A percentile compares a stretch with the other conserved stretches of the same genome.
Evolutionary conservation across 352 stramenopile genomes (phyloP).

Genomic region (Pythium grandisporangium): DNA sequence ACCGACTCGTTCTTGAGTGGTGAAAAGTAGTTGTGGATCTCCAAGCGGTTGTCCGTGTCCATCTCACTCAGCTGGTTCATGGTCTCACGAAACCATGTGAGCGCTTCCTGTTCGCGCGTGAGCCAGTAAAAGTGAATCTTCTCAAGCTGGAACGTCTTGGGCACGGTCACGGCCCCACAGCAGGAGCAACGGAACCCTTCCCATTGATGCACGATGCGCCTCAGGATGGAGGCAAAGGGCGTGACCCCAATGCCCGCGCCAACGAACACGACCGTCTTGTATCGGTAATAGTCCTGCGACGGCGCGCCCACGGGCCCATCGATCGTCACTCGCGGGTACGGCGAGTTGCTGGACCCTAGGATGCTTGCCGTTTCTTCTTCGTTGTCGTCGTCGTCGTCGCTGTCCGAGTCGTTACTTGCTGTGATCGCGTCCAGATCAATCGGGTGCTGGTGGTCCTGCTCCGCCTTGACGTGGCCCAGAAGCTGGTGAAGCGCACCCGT

Average conservation of each 20-base stretch:
- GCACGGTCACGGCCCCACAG: constrained; percentile 48
- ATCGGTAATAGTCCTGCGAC: constrained; percentile 51
- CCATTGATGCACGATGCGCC: constrained; percentile 61
- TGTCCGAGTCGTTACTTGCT: too few relatives aligned
- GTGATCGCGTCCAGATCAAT: constrained; percentile 20
- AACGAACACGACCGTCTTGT: constrained; percentile 57
- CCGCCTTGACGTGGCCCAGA: constrained; percentile 25
- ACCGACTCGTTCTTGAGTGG: constrained; percentile 50
- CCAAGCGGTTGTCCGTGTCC: constrained; percentile 61
- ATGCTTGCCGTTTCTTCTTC: too few relatives aligned
- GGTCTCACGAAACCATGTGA: constrained; percentile 73
- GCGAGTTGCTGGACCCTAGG: constrained; percentile 15
- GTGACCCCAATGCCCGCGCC: constrained; percentile 63
- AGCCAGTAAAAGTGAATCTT: constrained; percentile 87
- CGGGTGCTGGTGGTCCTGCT: constrained; percentile 11
- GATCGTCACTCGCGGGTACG: constrained; percentile 41
- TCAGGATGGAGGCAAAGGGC: constrained; percentile 59
- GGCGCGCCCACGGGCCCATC: constrained; percentile 52
- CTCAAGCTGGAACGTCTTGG: constrained; percentile 49
- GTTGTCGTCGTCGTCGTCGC: too few relatives aligned
- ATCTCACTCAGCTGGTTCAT: constrained; percentile 75
- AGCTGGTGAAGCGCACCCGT: constrained; percentile 41
- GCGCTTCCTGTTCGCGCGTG: constrained; percentile 56
- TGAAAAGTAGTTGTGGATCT: constrained; percentile 83
- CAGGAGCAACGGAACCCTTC: constrained; percentile 41